Percentiles rank a stretch among this genome's conserved stretches.
Evolutionary conservation across 768 basidiomycete genomes (phyloP).

Genomic region (Boletus pseudo-olivaceus): DNA sequence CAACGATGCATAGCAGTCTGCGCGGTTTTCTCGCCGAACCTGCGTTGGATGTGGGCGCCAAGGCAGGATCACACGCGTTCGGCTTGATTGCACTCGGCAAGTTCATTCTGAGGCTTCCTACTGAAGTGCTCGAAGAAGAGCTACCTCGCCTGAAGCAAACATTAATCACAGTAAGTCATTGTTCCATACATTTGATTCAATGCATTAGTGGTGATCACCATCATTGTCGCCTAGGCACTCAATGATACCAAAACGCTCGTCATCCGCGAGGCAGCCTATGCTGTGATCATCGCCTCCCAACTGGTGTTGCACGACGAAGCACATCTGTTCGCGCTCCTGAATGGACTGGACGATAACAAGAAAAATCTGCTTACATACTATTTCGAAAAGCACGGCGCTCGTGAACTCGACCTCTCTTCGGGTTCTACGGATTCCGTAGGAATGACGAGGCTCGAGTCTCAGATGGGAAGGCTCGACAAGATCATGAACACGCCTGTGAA

Average conservation of each 20-base stretch:
- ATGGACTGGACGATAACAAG: slow-evolving; percentile 84
- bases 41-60: slow-evolving; percentile 49
- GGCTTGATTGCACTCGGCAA: slow-evolving; percentile 82
- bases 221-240: slow-evolving; percentile 47
- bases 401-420: slow-evolving; percentile 42
- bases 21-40: slow-evolving; percentile 59
- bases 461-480: slow-evolving; percentile 76
- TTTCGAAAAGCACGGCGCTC: slow-evolving; percentile 82
- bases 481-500: slow-evolving; percentile 71
- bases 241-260: slow-evolving; percentile 72
- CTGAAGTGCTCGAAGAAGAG: slow-evolving; percentile 85
- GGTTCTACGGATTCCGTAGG: slow-evolving; percentile 38
- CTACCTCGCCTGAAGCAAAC: slow-evolving; percentile 72
- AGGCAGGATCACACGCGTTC: slow-evolving; percentile 71
- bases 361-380: slow-evolving; percentile 87
- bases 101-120: slow-evolving; percentile 75
- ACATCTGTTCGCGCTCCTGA: slow-evolving; percentile 75
- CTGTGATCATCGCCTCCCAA: slow-evolving; percentile 79
- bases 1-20: slow-evolving; percentile 73
- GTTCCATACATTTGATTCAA: not conserved
- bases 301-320: slow-evolving; percentile 79
- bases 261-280: slow-evolving; percentile 80
- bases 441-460: slow-evolving; percentile 71
- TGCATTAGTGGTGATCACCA: not conserved
- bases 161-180: slow-evolving; percentile 56